Percentiles rank a stretch among this genome's conserved stretches.
phyloP scores from a whole-genome alignment of 2,329 filamentous ascomycete species.

The Ophiocordyceps camponoti-floridani region DNA sequence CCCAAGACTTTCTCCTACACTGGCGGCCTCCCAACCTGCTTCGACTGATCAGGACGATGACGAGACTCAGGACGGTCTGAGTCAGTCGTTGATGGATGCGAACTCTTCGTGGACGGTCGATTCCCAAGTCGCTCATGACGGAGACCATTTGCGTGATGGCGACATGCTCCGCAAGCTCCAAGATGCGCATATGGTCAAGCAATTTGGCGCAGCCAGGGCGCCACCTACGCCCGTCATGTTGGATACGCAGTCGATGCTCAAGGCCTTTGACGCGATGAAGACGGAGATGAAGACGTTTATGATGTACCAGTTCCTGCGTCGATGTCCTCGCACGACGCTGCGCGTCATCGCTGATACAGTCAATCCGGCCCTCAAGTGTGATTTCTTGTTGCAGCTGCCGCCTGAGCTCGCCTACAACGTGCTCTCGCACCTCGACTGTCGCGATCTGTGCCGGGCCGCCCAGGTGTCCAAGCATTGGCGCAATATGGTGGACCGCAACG shows the following conservation, averaged over 20 bases:
- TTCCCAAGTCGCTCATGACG: slow-evolving; percentile 18
- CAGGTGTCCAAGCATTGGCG: slow-evolving; percentile 94
- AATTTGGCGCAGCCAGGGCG: neutral
- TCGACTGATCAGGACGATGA: slow-evolving; percentile 26
- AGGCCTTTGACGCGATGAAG: slow-evolving; percentile 81
- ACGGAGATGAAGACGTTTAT: slow-evolving; percentile 86
- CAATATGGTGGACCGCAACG: slow-evolving; percentile 75
- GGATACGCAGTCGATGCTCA: slow-evolving; percentile 72
- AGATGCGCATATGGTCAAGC: slow-evolving; percentile 4
- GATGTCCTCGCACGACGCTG: slow-evolving; percentile 74
- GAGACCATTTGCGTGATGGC: slow-evolving; percentile 5
- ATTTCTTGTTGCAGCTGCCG: slow-evolving; percentile 73
- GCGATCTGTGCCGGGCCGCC: slow-evolving; percentile 74
- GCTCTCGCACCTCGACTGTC: slow-evolving; percentile 67
- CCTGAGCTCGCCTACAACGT: slow-evolving; percentile 77
- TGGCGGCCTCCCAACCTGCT: slow-evolving; percentile 47
- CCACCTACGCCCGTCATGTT: slow-evolving; percentile 28
- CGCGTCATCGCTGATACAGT: slow-evolving; percentile 81
- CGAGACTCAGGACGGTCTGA: slow-evolving; percentile 12
- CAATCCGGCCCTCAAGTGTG: slow-evolving; percentile 85
- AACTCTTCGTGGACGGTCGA: slow-evolving; percentile 20
- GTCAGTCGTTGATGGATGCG: slow-evolving; percentile 8
- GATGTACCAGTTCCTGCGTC: slow-evolving; percentile 85
- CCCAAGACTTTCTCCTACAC: slow-evolving; percentile 80
- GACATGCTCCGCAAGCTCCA: slow-evolving; percentile 3